Evolutionary conservation across 495 filamentous ascomycete species (phyloP).

Genomic region (Aspergillus kassunensis): DNA sequence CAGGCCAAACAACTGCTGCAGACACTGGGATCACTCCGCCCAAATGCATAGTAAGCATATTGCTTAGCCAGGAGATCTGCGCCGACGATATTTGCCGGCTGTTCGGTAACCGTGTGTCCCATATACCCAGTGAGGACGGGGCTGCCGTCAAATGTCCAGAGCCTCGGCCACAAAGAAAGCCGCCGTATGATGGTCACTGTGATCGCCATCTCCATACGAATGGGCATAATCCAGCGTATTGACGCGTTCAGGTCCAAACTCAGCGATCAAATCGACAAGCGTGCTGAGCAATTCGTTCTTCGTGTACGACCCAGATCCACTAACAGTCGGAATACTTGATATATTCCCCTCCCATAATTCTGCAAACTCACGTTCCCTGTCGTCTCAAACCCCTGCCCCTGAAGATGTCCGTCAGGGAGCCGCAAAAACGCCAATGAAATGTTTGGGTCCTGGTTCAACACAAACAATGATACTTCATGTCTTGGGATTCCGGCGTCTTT

Average conservation of each 20-base stretch:
- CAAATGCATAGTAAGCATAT: conserved; percentile 5
- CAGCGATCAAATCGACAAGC: conserved; percentile 1
- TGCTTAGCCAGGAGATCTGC: conserved; percentile 2
- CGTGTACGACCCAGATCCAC: neutral
- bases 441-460: neutral
- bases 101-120: neutral
- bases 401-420: conserved; percentile 13
- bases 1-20: neutral
- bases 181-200: conserved; percentile 15
- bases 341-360: conserved; percentile 10
- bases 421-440: conserved; percentile 18
- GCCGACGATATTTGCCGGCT: neutral
- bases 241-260: conserved; percentile 9
- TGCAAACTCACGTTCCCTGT: conserved; percentile 13
- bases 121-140: neutral
- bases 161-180: conserved; percentile 4
- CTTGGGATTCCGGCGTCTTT: neutral
- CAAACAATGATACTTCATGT: conserved; percentile 5
- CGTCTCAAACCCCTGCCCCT: conserved; percentile 8
- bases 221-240: conserved; percentile 18
- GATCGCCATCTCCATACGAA: conserved; percentile 9
- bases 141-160: neutral
- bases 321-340: neutral
- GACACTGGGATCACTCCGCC: neutral
- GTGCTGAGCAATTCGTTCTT: conserved; percentile 3